Conservation (phyloP, 2,329 filamentous ascomycete genomes). For the Ophiostoma sp. region DNA sequence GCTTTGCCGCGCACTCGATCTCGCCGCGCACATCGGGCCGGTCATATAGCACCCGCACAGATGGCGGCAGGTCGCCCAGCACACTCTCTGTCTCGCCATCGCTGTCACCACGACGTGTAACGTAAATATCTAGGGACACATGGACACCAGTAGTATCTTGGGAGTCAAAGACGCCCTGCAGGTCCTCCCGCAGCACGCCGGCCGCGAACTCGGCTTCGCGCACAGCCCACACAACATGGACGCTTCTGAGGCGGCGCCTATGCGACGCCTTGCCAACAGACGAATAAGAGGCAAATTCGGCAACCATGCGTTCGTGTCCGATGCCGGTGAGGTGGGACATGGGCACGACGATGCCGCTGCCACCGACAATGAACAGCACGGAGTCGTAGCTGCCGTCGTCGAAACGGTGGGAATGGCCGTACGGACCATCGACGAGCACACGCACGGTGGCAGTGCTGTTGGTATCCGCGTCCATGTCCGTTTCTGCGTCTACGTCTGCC, state of each 20-base stretch:
- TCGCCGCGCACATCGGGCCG: conserved; percentile 29
- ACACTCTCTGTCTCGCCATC: background rate
- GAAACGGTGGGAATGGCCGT: conserved; percentile 25
- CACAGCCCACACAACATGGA: conserved; percentile 27
- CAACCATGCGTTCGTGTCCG: conserved; percentile 12
- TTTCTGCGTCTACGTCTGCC: background rate
- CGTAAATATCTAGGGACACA: conserved; percentile 23
- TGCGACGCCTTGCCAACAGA: background rate
- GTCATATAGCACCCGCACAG: conserved; percentile 26
- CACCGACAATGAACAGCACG: conserved; percentile 26
- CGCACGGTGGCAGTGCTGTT: conserved; percentile 16
- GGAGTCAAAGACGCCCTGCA: conserved; percentile 13
- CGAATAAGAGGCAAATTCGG: background rate
- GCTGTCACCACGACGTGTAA: conserved; percentile 18
- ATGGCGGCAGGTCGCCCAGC: conserved; percentile 19
- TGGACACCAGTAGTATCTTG: background rate
- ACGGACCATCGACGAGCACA: conserved; percentile 27
- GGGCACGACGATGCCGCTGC: conserved; percentile 27
- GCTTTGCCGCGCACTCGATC: conserved; percentile 30
- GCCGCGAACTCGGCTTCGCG: conserved; percentile 24
- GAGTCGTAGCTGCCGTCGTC: conserved; percentile 23
- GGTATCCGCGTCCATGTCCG: background rate
- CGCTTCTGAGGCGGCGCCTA: conserved; percentile 1
- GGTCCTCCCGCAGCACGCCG: conserved; percentile 20
- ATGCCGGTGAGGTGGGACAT: conserved; percentile 25